A percentile compares a stretch with the other conserved stretches of the same genome.
Conservation (phyloP, 345 rosid genomes). For the Citrus medica region DNA sequence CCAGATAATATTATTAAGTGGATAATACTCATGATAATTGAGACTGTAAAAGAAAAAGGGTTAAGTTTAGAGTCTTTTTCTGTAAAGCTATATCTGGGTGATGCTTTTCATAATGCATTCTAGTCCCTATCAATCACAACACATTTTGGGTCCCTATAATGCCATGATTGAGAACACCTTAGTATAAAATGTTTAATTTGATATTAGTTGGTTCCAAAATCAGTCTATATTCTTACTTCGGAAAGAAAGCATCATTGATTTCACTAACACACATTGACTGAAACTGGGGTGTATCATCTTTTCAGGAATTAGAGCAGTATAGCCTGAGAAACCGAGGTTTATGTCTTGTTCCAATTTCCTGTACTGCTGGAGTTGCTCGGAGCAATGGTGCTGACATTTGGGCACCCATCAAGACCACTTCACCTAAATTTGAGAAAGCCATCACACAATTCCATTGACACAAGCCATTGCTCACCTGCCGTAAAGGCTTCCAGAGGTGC, state of each 20-base stretch:
- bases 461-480: background rate
- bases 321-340: slow-evolving; percentile 72
- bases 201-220: background rate
- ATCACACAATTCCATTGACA: slow-evolving; percentile 27
- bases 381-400: slow-evolving; percentile 97
- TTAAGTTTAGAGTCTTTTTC: background rate
- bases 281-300: background rate
- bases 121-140: background rate
- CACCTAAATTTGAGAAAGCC: slow-evolving; percentile 49
- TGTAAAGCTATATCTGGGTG: background rate
- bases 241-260: background rate
- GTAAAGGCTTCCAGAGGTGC: background rate
- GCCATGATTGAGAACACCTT: background rate
- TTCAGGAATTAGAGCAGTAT: slow-evolving; percentile 54
- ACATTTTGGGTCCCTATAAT: background rate
- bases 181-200: background rate
- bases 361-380: slow-evolving; percentile 65
- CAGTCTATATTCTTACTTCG: background rate
- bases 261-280: background rate
- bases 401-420: slow-evolving; percentile 84
- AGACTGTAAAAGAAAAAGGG: background rate
- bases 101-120: background rate
- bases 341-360: slow-evolving; percentile 80
- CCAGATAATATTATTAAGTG: background rate
- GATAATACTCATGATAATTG: background rate